Base-by-base conservation (phyloP, 1,139 yeast genomes). In the Kodamaea suecica region DNA sequence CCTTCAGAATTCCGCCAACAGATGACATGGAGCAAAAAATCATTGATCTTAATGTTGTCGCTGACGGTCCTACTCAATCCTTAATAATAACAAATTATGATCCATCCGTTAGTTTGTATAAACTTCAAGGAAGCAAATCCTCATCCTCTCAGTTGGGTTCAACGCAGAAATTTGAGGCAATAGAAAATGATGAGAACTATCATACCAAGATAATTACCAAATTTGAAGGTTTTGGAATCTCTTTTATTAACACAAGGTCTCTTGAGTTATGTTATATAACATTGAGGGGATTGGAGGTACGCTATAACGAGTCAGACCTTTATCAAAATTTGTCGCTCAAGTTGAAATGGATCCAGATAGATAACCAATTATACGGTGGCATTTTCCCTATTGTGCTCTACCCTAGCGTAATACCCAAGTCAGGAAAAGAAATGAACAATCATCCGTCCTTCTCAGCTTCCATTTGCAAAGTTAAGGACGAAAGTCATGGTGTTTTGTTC, bases 51-150 rank as follows among this genome's bases (percentile, higher is more conserved):
- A 87, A 88, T 55, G 97, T 92, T 27, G 82, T 88, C 31, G 98
- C 97, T 0, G 97, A 92, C 63, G 98, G 97, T 0, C 95, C 97
- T 0, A 80, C 92, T 0, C 97, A 88, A 55, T 82, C 95, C 0
- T 70, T 92, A 47, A 82, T 88, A 2, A 80, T 92, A 5, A 77
- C 95, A 1, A 80, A 85, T 41, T 87, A 87, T 52, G 95, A 86
- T 49, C 83, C 94, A 4, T 74, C 79, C 3, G 67, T 76, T 4
- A 84, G 95, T 57, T 62, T 86, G 58, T 88, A 87, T 55, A 82
- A 84, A 48, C 50, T 76, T 33, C 66, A 65, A 38, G 53, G 53
- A n/a, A 53, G 49, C 4, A 35, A 35, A 12, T 39, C 59, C 0
- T 58, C 73, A 0, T 51, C 68, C 2, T 53, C 52, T 16, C n/a